Evolutionary conservation across 2,329 filamentous ascomycete genomes (phyloP), one percentile per base, ranked within the genome.

Genomic region (Ophiosphaerella herpotricha): DNA sequence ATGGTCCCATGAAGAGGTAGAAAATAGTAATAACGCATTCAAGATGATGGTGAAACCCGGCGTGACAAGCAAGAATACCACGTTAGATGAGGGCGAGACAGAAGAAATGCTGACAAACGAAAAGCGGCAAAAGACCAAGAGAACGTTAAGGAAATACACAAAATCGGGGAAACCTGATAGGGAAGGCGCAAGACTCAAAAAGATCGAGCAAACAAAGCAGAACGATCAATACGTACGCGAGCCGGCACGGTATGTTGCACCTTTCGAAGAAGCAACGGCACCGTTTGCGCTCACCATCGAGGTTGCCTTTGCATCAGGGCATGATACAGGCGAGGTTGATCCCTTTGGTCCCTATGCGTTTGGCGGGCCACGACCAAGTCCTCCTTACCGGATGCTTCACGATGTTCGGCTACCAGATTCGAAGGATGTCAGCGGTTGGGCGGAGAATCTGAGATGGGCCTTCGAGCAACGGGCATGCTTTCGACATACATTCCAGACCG

Each of bases 391-490:
- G 16, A 24, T 40, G 16, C 59, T 66, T 1, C 39, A 57, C 16
- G 47, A 47, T 14, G 48, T 66, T 31, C 23, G 32, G 2, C 44
- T 42, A 5, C 60, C 56, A 23, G 16, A 56, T 18, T 32, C 37
- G 34, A 42, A 43, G 24, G 64, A 67, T 21, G 29, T 52, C 13
- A 59, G 58, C 33, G 50, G 39, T 12, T 69, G 63, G 60, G 61
- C 63, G 1, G 64, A 67, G 46, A 66, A 67, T 16, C 24, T 67
- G 11, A 47, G 62, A 7, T 67, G 61, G 60, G 57, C 57, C 0
- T 48, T 41, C 2, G 60, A 63, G 35, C 66, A 66, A 37, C 39
- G 43, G 5, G 31, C 42, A 0, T 51, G 54, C 14, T 63, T 57
- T 18, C 29, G 21, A 9, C 35, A 43, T 16, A 46, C 36, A 7